Conservation (phyloP, 148 eudicot genomes). For the Diospyros kaki region DNA sequence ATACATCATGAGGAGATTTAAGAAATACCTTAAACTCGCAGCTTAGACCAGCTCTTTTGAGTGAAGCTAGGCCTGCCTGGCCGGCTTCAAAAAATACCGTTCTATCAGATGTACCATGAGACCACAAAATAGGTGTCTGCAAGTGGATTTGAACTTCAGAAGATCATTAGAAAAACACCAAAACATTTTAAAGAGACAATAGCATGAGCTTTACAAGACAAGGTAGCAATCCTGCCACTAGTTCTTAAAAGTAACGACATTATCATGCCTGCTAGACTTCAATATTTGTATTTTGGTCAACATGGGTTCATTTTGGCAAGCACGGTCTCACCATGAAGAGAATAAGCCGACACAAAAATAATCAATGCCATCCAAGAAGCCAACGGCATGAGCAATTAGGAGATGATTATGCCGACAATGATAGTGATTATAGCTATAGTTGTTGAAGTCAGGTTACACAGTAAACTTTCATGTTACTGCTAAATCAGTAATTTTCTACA, state of each 20-base stretch:
- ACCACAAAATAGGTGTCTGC: constrained; percentile 95
- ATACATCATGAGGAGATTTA: too few relatives aligned
- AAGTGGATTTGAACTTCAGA: constrained; percentile 8
- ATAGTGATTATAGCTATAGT: too few relatives aligned
- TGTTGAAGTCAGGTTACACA: too few relatives aligned
- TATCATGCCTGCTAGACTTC: background rate
- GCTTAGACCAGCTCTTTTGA: constrained; percentile 60
- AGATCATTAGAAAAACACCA: background rate
- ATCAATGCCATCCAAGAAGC: background rate
- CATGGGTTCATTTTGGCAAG: background rate
- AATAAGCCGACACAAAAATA: background rate
- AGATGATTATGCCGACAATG: too few relatives aligned
- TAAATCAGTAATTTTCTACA: background rate
- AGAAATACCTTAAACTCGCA: constrained; percentile 89
- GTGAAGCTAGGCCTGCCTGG: constrained; percentile 95
- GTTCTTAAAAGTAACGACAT: background rate
- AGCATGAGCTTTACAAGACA: too few relatives aligned
- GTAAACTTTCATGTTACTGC: background rate
- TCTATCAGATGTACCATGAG: constrained; percentile 80
- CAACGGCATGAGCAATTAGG: too few relatives aligned
- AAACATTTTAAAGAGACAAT: background rate
- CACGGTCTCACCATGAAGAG: background rate
- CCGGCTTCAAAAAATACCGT: constrained; percentile 96
- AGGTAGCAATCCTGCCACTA: too few relatives aligned
- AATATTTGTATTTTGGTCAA: background rate